Evolutionary conservation across 257 asterid species (phyloP).

Genomic region (Fraxinus americana): DNA sequence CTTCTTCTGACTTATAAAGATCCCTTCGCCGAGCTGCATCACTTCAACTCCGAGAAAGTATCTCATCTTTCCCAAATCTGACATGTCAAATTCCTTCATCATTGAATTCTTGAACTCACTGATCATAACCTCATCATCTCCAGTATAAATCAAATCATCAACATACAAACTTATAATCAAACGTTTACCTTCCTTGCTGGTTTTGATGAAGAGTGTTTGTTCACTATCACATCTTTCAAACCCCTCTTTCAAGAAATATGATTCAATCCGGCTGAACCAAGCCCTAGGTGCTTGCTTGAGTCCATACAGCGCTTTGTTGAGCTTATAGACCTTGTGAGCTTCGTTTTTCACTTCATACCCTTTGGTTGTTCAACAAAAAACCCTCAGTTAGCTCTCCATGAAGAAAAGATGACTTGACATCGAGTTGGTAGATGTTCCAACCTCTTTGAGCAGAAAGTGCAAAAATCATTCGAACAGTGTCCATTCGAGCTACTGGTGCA

Average conservation of each 20-base stretch:
- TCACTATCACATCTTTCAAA: neutral
- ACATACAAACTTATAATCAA: neutral
- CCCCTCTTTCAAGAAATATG: slow-evolving; percentile 1
- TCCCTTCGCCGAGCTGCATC: neutral
- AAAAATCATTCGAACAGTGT: neutral
- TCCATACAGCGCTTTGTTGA: neutral
- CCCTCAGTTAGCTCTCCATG: neutral
- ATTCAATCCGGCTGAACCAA: slow-evolving; percentile 12
- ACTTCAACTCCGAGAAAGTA: neutral
- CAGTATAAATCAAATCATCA: neutral
- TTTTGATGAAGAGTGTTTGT: neutral
- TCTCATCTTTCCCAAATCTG: neutral
- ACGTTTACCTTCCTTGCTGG: neutral
- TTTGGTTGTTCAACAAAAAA: neutral
- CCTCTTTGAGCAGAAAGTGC: neutral
- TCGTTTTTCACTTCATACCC: neutral
- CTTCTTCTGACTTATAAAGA: neutral
- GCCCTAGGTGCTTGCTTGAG: slow-evolving; percentile 9
- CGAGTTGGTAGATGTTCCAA: neutral
- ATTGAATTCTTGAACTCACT: neutral
- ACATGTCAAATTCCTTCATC: neutral
- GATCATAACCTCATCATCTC: neutral
- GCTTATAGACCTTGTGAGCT: neutral
- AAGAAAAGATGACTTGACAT: slow-evolving; percentile 7
- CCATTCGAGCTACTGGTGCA: neutral